These are phyloP conservation scores for Paecilomyces dactylethromorphus DNA, from an alignment of 2,329 filamentous ascomycete species.

Conservation along the genomic window DNA sequence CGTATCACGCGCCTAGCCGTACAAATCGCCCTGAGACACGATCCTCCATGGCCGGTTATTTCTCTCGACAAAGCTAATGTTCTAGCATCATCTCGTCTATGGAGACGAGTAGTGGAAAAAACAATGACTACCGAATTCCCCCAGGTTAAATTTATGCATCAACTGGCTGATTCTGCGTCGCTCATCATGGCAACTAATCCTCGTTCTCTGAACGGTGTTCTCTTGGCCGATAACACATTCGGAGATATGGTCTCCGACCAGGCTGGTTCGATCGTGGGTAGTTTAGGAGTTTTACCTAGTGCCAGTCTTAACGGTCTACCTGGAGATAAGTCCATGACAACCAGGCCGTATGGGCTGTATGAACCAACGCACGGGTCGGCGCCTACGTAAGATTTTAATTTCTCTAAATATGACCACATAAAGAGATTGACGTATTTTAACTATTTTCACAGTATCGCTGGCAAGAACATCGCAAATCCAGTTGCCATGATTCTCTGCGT, in stretches of 20 bases:
- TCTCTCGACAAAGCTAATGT: conserved; percentile 92
- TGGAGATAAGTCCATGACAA: conserved; percentile 55
- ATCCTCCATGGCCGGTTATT: conserved; percentile 68
- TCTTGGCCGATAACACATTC: conserved; percentile 85
- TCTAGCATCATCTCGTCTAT: conserved; percentile 75
- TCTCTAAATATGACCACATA: not conserved
- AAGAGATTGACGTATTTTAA: conserved; percentile 49
- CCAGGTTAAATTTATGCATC: conserved; percentile 70
- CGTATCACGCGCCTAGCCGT: conserved; percentile 73
- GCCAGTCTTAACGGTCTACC: conserved; percentile 78
- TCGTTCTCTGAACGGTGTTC: conserved; percentile 71
- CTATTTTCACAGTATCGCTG: conserved; percentile 69
- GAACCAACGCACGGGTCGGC: conserved; percentile 75
- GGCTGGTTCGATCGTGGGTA: conserved; percentile 82
- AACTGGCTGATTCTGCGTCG: conserved; percentile 84
- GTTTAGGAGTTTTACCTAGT: conserved; percentile 75
- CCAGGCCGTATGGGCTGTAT: conserved; percentile 78
- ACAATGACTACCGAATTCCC: conserved; percentile 80
- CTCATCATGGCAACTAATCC: conserved; percentile 94
- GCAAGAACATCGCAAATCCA: conserved; percentile 80
- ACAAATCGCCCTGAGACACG: conserved; percentile 64
- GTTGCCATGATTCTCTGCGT: conserved; percentile 83
- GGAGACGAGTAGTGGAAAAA: conserved; percentile 75
- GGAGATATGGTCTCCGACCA: conserved; percentile 92
- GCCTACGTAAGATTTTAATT: conserved; percentile 22